phyloP scores from a whole-genome alignment of 1,284 basidiomycete species.

The Moesziomyces sp. region DNA sequence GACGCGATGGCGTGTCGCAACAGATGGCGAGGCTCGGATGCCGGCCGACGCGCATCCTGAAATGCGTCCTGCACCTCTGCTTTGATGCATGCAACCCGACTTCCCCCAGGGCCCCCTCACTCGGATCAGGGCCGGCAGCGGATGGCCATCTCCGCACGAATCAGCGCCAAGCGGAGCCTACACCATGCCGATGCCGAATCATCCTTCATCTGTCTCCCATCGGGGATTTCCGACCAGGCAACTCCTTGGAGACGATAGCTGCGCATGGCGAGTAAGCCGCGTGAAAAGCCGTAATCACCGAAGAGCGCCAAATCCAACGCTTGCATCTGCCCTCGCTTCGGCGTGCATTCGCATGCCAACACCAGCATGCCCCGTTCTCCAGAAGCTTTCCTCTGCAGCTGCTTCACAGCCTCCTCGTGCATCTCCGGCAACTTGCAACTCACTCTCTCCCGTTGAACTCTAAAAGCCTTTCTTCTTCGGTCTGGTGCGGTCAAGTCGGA shows the following conservation, averaged over 20 bases:
- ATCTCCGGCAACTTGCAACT: slow-evolving; percentile 3
- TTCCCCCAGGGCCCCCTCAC: too few species aligned
- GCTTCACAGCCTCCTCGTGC: neutral
- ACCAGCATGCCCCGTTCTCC: neutral
- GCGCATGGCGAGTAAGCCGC: neutral
- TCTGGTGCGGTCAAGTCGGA: too few species aligned
- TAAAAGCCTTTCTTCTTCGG: too few species aligned
- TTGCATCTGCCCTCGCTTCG: neutral
- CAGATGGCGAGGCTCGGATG: neutral
- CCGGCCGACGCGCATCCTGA: neutral
- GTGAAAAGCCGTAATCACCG: slow-evolving; percentile 5
- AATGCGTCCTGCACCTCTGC: neutral
- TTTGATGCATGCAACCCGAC: too few species aligned
- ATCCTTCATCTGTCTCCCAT: too few species aligned
- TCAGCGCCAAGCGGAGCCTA: slow-evolving; percentile 3
- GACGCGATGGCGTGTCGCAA: neutral
- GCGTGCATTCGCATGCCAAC: neutral
- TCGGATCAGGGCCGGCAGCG: too few species aligned
- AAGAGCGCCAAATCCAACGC: neutral
- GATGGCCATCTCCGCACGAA: slow-evolving; percentile 7
- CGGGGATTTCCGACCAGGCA: neutral
- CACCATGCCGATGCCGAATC: too few species aligned
- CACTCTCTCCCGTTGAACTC: too few species aligned
- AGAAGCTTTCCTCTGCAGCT: slow-evolving; percentile 19
- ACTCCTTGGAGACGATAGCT: neutral